Conservation (phyloP, 768 basidiomycete species). For the Pisolithus albus region DNA sequence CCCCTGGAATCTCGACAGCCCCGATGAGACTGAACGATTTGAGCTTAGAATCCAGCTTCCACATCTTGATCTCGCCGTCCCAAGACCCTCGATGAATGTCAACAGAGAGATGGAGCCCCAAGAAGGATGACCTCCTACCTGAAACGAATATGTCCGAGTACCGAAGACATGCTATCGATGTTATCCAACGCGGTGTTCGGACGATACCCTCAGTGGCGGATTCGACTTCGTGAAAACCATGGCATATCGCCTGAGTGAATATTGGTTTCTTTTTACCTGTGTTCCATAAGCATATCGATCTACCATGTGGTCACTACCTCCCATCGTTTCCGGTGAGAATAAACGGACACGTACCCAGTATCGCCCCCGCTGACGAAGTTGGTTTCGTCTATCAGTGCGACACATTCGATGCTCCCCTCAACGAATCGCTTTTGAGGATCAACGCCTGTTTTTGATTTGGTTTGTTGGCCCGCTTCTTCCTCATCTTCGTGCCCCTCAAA, state of each 20-base stretch:
- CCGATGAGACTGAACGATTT: constrained; percentile 69
- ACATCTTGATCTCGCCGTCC: constrained; percentile 85
- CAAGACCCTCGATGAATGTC: constrained; percentile 65
- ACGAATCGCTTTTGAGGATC: constrained; percentile 44
- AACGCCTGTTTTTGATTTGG: constrained; percentile 27
- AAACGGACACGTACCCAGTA: constrained; percentile 65
- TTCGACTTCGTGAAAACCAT: constrained; percentile 69
- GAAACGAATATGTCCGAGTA: constrained; percentile 91
- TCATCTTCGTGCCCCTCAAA: constrained; percentile 51
- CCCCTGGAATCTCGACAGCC: constrained; percentile 61
- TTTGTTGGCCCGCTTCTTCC: constrained; percentile 36
- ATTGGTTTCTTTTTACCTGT: constrained; percentile 93
- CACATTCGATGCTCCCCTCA: constrained; percentile 88
- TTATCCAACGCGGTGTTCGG: constrained; percentile 85
- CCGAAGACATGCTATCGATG: constrained; percentile 69
- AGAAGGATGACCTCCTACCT: constrained; percentile 41
- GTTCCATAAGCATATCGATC: constrained; percentile 89
- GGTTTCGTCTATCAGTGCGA: constrained; percentile 92
- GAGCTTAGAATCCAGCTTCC: constrained; percentile 78
- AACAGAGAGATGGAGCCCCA: background rate
- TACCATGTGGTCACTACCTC: background rate
- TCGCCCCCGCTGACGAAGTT: constrained; percentile 93
- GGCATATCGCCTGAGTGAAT: constrained; percentile 79
- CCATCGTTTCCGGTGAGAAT: background rate
- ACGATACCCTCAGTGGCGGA: constrained; percentile 73